Conservation (phyloP, 768 basidiomycete genomes). For the Boletus sensibilis region DNA sequence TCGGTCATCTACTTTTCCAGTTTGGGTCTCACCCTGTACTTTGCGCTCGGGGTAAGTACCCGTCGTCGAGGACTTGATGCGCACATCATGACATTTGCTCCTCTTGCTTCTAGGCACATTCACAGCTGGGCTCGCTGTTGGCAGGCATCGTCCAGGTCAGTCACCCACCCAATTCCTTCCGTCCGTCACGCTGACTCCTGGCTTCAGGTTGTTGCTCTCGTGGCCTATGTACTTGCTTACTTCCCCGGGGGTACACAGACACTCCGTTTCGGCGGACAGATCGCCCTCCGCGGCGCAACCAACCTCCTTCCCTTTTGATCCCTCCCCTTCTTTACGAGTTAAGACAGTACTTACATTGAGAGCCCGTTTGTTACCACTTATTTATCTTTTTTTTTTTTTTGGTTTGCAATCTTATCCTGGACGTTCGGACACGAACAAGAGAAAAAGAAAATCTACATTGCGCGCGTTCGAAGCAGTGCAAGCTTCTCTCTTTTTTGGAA, state of each 20-base stretch:
- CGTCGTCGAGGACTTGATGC: background rate
- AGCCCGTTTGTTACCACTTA: background rate
- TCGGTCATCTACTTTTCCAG: conserved; percentile 79
- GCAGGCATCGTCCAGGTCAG: conserved; percentile 78
- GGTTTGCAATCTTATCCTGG: conserved; percentile 2
- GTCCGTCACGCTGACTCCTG: background rate
- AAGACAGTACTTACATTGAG: background rate
- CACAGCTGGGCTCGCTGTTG: conserved; percentile 83
- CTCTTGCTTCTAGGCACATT: conserved; percentile 53
- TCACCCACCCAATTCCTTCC: background rate
- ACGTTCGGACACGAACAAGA: background rate
- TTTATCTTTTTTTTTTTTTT: conserved; percentile 1
- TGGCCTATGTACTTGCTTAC: conserved; percentile 90
- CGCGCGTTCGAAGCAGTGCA: background rate
- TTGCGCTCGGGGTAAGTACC: conserved; percentile 71
- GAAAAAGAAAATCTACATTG: background rate
- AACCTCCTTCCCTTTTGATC: conserved; percentile 74
- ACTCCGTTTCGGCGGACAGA: conserved; percentile 72
- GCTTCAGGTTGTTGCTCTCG: conserved; percentile 69
- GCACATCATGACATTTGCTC: background rate
- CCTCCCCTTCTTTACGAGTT: background rate
- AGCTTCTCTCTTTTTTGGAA: background rate
- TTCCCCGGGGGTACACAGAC: conserved; percentile 91
- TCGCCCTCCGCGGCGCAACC: conserved; percentile 82
- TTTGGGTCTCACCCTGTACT: conserved; percentile 85